Evolutionary conservation across 2,329 filamentous ascomycete species (phyloP), one percentile per base, ranked within the genome.

Genomic region (Fusarium metavorans): DNA sequence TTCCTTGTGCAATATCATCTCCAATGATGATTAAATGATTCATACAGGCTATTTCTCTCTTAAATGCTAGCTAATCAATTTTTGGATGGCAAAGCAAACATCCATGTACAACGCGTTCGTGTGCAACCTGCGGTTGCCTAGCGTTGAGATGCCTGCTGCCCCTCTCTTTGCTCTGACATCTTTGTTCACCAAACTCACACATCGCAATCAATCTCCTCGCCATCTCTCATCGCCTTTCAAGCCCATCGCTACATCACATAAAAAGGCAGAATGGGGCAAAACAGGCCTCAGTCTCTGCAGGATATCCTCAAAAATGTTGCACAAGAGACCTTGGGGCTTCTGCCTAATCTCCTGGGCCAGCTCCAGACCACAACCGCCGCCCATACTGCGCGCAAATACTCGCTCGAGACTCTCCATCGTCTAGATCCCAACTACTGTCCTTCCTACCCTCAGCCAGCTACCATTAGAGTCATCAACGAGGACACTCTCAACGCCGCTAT

Each of bases 401-500:
- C 52, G 1, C 59, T 59, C 6, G 57, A 67, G 7, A 41, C 35
- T 3, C 58, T 70, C n/a, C 58, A 39, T 16, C 59, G 54, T 3
- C 64, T 70, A 3, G 41, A 67, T 11, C 67, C 67, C 0, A 60
- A 70, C 10, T 30, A 23, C 23, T 70, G 67, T 14, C 67, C 67
- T 32, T 61, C 59, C 0, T 59, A 67, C 32, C 34, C 54, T 10
- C 39, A 60, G n/a, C 67, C 64, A 13, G 64, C 67, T 8, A 60
- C 23, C 9, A 63, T 70, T 23, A 45, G 43, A 2, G 67, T 70
- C 25, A 20, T 70, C 16, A 70, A 70, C 18, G 54, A 34, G 6
- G 67, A 70, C 43, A 70, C 67, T 11, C 59, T 70, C 58, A 70
- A 67, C 32, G 67, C 52, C 1, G 67, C 68, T 13, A 60, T 64